Evolutionary conservation across 345 rosid genomes (phyloP).

Genomic region (Pistacia atlantica): DNA sequence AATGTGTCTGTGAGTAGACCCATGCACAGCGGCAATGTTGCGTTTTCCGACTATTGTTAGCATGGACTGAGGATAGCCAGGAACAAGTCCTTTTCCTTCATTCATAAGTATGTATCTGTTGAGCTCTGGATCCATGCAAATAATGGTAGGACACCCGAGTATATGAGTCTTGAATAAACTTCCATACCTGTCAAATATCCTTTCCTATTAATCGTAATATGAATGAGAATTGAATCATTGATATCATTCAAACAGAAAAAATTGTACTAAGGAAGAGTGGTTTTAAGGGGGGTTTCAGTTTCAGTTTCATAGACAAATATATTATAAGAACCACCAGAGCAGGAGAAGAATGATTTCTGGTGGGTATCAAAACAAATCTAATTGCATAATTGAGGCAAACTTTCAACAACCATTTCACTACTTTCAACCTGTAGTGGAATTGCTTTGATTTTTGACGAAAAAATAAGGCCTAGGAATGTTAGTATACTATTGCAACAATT

Average conservation of each 20-base stretch:
- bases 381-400: neutral
- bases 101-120: constrained; percentile 81
- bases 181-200: constrained; percentile 55
- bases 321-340: neutral
- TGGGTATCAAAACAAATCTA: neutral
- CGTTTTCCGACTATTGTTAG: constrained; percentile 68
- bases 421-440: neutral
- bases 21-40: constrained; percentile 85
- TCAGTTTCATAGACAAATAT: too few species aligned
- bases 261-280: too few species aligned
- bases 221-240: too few species aligned
- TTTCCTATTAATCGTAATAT: neutral
- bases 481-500: neutral
- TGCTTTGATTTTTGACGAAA: neutral
- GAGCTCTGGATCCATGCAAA: constrained; percentile 80
- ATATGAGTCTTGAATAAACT: constrained; percentile 82
- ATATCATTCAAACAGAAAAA: too few species aligned
- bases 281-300: too few species aligned
- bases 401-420: neutral
- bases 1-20: constrained; percentile 66
- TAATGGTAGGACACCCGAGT: constrained; percentile 75
- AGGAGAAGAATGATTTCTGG: neutral
- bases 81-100: constrained; percentile 81
- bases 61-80: constrained; percentile 94
- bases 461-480: neutral